A percentile compares a stretch with the other conserved stretches of the same genome.
Conservation (phyloP, 1,284 basidiomycete genomes). For the Cryptococcus neoformans region DNA sequence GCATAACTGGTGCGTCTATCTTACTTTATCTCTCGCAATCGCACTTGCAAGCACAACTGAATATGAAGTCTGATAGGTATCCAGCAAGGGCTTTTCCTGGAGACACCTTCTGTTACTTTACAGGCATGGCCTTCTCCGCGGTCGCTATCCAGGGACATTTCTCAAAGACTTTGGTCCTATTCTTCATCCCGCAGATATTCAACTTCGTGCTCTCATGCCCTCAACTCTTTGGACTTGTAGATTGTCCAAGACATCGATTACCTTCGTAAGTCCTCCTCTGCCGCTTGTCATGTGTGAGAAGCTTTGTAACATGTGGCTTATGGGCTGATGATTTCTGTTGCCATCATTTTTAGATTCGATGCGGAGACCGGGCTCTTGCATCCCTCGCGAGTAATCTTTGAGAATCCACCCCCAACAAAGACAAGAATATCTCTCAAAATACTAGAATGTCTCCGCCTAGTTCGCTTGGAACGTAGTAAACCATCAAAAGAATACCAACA, state of each 20-base stretch:
- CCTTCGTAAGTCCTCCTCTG: conserved; percentile 62
- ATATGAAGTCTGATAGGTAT: conserved; percentile 61
- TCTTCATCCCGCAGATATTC: conserved; percentile 97
- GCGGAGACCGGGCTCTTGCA: conserved; percentile 65
- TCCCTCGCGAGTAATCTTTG: conserved; percentile 67
- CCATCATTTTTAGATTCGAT: conserved; percentile 61
- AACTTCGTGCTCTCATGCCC: conserved; percentile 95
- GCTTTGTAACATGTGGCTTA: not conserved
- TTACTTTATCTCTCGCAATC: conserved; percentile 21
- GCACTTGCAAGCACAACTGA: not conserved
- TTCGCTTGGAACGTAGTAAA: conserved; percentile 59
- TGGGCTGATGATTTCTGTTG: not conserved
- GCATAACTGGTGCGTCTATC: conserved; percentile 76
- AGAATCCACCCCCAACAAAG: conserved; percentile 54
- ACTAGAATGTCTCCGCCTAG: conserved; percentile 62
- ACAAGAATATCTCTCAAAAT: conserved; percentile 58
- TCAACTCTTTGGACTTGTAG: conserved; percentile 89
- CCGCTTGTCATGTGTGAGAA: not conserved
- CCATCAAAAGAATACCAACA: conserved; percentile 45
- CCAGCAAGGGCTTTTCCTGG: conserved; percentile 93
- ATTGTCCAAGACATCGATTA: conserved; percentile 89
- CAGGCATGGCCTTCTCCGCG: conserved; percentile 95
- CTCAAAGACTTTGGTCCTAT: conserved; percentile 91
- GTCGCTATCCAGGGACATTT: conserved; percentile 97
- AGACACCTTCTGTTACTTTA: conserved; percentile 96